Base-by-base conservation (phyloP, 192 early-diverging fungal species). In the Coemansia reversa region DNA sequence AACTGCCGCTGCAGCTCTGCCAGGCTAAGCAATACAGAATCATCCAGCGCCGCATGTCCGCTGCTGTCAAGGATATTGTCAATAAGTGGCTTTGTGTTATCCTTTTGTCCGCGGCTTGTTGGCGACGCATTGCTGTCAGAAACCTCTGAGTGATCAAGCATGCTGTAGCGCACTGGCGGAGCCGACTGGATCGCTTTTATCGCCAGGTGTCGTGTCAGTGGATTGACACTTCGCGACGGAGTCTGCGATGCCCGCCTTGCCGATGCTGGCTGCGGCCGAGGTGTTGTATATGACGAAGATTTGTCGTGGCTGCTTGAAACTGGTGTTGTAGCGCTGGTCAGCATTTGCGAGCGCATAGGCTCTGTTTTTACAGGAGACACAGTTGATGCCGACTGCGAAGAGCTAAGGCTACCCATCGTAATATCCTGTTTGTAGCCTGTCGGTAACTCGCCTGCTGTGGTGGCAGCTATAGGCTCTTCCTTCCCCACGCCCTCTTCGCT, bases 171-270 rank as follows among this genome's bases (percentile, higher is more conserved):
- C 1, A 24, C 51, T 7, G 64, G 35, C 20, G 70, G 67, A 4
- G 63, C 54, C 11, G 67, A 74, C 47, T 28, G 39, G n/a, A 79
- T 73, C 12, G 71, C 63, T 29, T 74, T 79, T 11, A 73, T 55
- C 28, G 76, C 76, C 23, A 79, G 53, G 47, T 79, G 76, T 5
- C 76, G 66, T 6, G 76, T 63, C 32, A 79, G 49, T 22, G 76
- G 76, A n/a, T 79, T 79, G 32, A 79, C 76, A 22, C 63, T 74
- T 22, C 71, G 70, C 20, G 62, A 66, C 1, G 76, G 70, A 7
- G 71, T 79, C n/a, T 64, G 52, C 19, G 63, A 63, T 32, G 51
- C 20, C 25, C 60, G 59, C 54, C 63, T 49, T 19, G 67, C 42
- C 29, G 70, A 63, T 27, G 54, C 29, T 11, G 75, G 58, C 22